Conservation (phyloP, 176 grass and related monocot species). For the Saccharum officinarum region DNA sequence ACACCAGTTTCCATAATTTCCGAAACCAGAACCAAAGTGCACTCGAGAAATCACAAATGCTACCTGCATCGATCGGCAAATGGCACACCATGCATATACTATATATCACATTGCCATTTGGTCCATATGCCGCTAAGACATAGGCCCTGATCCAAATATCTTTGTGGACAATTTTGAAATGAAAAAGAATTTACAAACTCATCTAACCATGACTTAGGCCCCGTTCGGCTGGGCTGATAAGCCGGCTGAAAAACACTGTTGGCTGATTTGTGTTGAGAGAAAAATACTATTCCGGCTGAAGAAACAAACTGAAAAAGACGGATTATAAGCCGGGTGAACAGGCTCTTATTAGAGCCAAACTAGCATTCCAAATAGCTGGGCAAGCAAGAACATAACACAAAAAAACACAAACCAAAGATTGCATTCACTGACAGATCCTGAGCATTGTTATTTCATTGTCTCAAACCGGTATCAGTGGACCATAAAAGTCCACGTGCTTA, state of each 20-base stretch:
- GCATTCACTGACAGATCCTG: background rate
- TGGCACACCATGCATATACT: background rate
- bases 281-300: too few species aligned
- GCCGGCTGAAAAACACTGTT: too few species aligned
- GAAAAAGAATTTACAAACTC: background rate
- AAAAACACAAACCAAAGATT: conserved; percentile 35
- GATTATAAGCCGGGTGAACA: too few species aligned
- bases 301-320: too few species aligned
- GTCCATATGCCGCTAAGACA: background rate
- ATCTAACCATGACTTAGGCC: background rate
- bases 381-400: background rate
- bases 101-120: background rate
- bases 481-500: background rate
- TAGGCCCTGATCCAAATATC: background rate
- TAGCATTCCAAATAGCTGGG: background rate
- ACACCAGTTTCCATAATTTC: background rate
- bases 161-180: background rate
- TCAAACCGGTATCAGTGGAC: background rate
- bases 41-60: background rate
- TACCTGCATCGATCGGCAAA: background rate
- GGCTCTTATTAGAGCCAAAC: background rate
- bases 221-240: too few species aligned
- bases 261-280: too few species aligned
- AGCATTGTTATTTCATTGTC: conserved; percentile 24
- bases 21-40: background rate